Evolutionary conservation across 1,284 basidiomycete species (phyloP), one percentile per base, ranked within the genome.

Genomic region (Mycosarcoma mackinlayi): DNA sequence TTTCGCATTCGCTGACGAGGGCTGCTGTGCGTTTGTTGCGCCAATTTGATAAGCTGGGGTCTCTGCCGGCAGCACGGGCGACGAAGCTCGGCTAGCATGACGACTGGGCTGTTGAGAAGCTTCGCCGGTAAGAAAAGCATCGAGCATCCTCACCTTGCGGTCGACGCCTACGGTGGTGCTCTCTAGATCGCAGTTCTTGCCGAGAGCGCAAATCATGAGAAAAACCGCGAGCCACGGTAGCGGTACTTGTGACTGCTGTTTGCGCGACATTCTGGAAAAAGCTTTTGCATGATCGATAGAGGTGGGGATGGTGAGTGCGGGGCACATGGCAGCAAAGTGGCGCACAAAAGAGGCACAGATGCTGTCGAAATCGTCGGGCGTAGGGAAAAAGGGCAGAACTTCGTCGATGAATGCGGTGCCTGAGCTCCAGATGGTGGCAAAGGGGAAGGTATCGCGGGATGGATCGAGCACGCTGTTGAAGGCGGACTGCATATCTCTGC

Each of bases 321-420:
- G 69, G 30, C 55, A 63, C 53, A 67, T 55, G 24, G 62, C 56
- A 14, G 56, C 52, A 34, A 63, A 63, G 34, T 63, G 69, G 23
- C 64, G 45, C 13, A 61, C 56, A 23, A 67, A 63, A 5, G 55
- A 55, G 21, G 61, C 60, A 37, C 60, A 64, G 35, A 69, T 63
- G 39, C 51, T 56, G 31, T 69, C 66, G 38, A 69, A 64, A n/a
- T 63, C 66, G 24, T 64, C 52, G 14, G 55, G 45, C 19, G 18
- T 30, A n/a, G 66, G 61, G 39, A 69, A 69, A 40, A 69, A 64
- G 1, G 66, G 65, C n/a, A 68, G 31, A 5, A 71, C 52, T 28
- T 71, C 63, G 8, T 71, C 62, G 63, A 65, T 58, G 35, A 71
- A 71, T 2, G 56, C 65, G 3, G 58, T 62, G n/a, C 65, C 65